These are phyloP conservation scores for Mrakia blollopis DNA, from an alignment of 768 basidiomycete genomes.

Conservation along the genomic window DNA sequence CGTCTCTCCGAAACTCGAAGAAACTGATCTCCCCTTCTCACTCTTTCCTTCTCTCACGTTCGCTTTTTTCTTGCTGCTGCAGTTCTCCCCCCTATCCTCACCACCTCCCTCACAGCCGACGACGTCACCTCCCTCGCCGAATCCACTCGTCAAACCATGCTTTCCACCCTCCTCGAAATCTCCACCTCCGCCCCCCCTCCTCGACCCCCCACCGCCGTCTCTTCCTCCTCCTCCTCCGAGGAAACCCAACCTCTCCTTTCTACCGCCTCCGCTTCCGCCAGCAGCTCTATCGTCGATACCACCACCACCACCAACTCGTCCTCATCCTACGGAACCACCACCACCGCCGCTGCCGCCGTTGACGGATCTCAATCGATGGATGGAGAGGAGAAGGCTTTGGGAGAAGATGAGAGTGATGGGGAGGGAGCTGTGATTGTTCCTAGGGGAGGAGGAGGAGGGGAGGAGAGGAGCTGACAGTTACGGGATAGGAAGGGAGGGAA, in stretches of 20 bases:
- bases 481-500: neutral
- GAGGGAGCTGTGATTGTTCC: neutral
- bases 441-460: too few relatives aligned
- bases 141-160: conserved; percentile 72
- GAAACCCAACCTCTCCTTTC: neutral
- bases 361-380: neutral
- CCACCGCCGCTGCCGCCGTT: neutral
- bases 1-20: too few relatives aligned
- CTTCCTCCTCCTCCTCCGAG: neutral
- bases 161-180: conserved; percentile 68
- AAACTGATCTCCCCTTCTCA: too few relatives aligned
- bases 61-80: conserved; percentile 24
- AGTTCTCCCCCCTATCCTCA: conserved; percentile 90
- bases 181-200: conserved; percentile 48
- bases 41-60: neutral
- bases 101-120: conserved; percentile 58
- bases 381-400: neutral
- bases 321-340: neutral
- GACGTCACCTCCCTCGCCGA: conserved; percentile 66
- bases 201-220: neutral
- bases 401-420: neutral
- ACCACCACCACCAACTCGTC: neutral
- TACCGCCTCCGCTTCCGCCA: too few relatives aligned
- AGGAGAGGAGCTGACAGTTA: neutral
- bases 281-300: too few relatives aligned